Conservation (phyloP, 495 filamentous ascomycete genomes). For the Tuber melanosporum region DNA sequence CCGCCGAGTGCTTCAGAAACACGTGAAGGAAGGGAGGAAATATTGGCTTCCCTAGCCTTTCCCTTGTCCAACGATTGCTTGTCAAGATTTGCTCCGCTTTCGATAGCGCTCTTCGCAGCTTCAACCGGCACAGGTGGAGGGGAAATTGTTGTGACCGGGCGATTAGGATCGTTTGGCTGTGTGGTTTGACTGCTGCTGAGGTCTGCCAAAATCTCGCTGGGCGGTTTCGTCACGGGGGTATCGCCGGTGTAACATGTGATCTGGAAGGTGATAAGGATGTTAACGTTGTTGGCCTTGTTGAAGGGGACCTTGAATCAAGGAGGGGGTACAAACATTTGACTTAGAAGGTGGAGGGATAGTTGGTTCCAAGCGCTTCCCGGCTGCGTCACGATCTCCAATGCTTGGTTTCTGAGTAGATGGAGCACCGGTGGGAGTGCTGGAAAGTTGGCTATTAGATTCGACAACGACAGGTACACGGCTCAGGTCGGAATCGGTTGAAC, state of each 20-base stretch:
- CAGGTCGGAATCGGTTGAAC: background rate
- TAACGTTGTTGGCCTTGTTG: background rate
- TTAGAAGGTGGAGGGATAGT: background rate
- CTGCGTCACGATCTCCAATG: background rate
- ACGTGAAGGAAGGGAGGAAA: background rate
- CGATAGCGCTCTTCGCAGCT: background rate
- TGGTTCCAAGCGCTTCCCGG: background rate
- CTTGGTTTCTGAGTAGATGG: background rate
- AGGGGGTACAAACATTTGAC: background rate
- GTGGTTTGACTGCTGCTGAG: rapidly evolving
- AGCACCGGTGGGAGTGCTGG: too few species aligned
- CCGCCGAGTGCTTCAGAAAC: rapidly evolving
- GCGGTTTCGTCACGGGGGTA: background rate
- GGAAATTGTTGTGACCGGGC: background rate
- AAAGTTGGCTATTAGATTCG: background rate
- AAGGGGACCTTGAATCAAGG: too few species aligned
- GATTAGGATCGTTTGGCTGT: background rate
- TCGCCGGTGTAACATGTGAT: background rate
- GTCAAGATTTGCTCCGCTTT: background rate
- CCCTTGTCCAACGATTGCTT: background rate
- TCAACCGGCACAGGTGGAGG: background rate
- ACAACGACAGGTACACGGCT: background rate
- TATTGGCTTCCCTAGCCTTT: background rate
- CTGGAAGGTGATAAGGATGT: background rate
- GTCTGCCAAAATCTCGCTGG: background rate